Conservation (phyloP, 2,329 filamentous ascomycete genomes). For the Xylaria sp. region DNA sequence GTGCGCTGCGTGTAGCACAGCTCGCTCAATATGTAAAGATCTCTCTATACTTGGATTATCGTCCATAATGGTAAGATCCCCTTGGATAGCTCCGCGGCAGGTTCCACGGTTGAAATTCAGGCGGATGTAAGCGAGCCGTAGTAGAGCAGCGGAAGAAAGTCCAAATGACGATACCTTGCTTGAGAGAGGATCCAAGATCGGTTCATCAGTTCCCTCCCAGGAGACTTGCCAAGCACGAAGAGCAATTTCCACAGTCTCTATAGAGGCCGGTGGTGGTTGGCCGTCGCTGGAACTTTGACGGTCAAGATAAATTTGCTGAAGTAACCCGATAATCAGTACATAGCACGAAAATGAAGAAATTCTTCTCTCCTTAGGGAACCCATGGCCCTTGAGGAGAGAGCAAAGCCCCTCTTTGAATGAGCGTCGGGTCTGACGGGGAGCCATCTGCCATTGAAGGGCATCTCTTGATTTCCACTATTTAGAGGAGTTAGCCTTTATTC, state of each 20-base stretch:
- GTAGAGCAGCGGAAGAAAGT: conserved; percentile 55
- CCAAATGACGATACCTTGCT: conserved; percentile 62
- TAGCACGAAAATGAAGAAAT: conserved; percentile 64
- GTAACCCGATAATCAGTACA: conserved; percentile 63
- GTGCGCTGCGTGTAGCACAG: conserved; percentile 63
- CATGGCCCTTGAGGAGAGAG: conserved; percentile 43
- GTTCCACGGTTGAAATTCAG: conserved; percentile 55
- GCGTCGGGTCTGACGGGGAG: conserved; percentile 37
- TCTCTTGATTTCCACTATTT: conserved; percentile 65
- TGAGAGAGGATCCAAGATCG: conserved; percentile 63
- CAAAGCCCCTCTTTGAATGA: conserved; percentile 50
- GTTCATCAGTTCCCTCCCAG: conserved; percentile 64
- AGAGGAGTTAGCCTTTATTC: conserved; percentile 2
- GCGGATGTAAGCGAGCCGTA: conserved; percentile 40
- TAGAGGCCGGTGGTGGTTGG: conserved; percentile 49
- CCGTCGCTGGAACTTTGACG: conserved; percentile 49
- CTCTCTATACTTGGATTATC: conserved; percentile 58
- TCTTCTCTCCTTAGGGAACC: conserved; percentile 42
- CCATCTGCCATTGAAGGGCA: conserved; percentile 59
- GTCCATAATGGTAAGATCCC: conserved; percentile 55
- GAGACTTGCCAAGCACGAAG: conserved; percentile 61
- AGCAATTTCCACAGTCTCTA: conserved; percentile 57
- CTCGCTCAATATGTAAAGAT: conserved; percentile 43
- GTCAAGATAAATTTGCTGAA: conserved; percentile 64
- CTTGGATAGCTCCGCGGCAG: conserved; percentile 57